phyloP scores from a whole-genome alignment of 495 filamentous ascomycete species.

The Neurospora pannonica region DNA sequence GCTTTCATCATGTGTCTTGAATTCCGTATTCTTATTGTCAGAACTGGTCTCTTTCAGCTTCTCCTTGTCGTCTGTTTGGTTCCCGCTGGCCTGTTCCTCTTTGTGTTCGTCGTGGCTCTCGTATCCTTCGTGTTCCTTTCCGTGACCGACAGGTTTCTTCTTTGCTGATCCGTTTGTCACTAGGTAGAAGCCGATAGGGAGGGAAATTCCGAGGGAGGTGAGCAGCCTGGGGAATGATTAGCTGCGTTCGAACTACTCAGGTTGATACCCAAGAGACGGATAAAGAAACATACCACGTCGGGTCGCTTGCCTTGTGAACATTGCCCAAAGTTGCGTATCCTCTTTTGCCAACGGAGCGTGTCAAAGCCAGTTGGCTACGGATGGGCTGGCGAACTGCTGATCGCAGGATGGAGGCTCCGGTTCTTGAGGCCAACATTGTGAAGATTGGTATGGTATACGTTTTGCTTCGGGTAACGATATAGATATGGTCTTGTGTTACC shows the following conservation, averaged over 20 bases:
- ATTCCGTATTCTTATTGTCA: not conserved
- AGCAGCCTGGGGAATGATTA: constrained; percentile 4
- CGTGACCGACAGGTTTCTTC: not conserved
- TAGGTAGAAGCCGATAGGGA: constrained; percentile 8
- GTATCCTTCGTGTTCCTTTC: not conserved
- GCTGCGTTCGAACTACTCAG: not conserved
- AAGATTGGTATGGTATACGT: not conserved
- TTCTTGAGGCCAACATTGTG: not conserved
- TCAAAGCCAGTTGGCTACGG: not conserved
- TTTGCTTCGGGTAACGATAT: not conserved
- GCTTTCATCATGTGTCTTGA: not conserved
- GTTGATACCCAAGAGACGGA: not conserved
- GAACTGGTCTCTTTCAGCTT: not conserved
- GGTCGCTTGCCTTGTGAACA: constrained; percentile 2
- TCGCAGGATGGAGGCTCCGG: not conserved
- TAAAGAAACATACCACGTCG: constrained; percentile 9
- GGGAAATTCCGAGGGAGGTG: constrained; percentile 8
- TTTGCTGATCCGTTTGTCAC: not conserved
- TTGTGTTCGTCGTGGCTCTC: not conserved
- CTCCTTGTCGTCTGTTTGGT: constrained; percentile 12
- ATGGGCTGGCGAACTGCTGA: not conserved
- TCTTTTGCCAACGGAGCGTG: constrained; percentile 2
- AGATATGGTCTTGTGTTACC: not conserved
- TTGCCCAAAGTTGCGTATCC: constrained; percentile 9
- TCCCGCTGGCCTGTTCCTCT: constrained; percentile 13